These are phyloP conservation scores for Neurospora sp. DNA, from an alignment of 495 filamentous ascomycete species.

Conservation along the genomic window DNA sequence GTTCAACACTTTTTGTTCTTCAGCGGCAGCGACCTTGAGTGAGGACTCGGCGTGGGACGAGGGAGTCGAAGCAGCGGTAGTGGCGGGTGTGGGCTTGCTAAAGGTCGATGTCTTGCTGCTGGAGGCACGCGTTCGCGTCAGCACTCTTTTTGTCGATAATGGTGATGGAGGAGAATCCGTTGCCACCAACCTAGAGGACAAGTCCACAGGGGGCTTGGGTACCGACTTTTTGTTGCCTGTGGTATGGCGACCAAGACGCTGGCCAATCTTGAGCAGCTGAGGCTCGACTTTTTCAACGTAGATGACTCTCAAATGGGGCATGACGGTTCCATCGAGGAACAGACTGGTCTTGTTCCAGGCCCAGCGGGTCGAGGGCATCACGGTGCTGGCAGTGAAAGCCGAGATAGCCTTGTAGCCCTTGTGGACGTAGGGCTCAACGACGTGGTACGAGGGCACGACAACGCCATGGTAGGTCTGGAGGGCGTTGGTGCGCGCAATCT, in stretches of 20 bases:
- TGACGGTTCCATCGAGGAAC: slow-evolving; percentile 65
- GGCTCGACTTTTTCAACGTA: slow-evolving; percentile 92
- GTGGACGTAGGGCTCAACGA: slow-evolving; percentile 61
- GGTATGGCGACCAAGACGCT: slow-evolving; percentile 74
- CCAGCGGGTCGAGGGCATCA: slow-evolving; percentile 60
- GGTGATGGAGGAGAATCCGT: slow-evolving; percentile 1
- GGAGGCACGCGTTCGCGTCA: slow-evolving; percentile 1
- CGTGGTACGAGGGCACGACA: slow-evolving; percentile 65
- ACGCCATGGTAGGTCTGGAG: slow-evolving; percentile 59
- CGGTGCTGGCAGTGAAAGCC: slow-evolving; percentile 56
- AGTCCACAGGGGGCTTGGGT: slow-evolving; percentile 12
- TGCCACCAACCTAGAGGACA: slow-evolving; percentile 12
- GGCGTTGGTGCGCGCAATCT: slow-evolving; percentile 48
- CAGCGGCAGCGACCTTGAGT: not conserved
- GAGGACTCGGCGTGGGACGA: not conserved
- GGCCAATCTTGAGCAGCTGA: slow-evolving; percentile 83
- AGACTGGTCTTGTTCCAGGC: slow-evolving; percentile 54
- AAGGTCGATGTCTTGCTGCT: slow-evolving; percentile 23
- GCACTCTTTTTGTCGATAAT: not conserved
- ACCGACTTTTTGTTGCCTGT: slow-evolving; percentile 16
- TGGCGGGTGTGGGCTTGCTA: slow-evolving; percentile 26
- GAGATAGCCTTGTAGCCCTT: slow-evolving; percentile 58
- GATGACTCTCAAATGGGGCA: slow-evolving; percentile 67
- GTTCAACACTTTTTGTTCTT: slow-evolving; percentile 1
- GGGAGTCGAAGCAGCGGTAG: slow-evolving; percentile 1